phyloP scores from a whole-genome alignment of 78 protist genomes.

The Guillardia theta region DNA sequence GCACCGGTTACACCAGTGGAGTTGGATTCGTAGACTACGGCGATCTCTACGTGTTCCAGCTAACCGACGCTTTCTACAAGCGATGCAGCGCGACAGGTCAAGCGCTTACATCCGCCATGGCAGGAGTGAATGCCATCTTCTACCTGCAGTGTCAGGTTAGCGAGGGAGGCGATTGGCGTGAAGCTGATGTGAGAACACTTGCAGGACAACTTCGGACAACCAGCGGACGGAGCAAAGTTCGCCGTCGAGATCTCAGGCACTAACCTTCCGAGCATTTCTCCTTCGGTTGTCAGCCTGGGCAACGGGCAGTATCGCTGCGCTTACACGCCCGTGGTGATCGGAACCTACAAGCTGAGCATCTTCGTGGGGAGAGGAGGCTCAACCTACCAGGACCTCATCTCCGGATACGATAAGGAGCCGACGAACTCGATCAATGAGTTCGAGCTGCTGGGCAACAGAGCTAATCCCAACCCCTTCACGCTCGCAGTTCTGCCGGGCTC shows the following conservation, averaged over 20 bases:
- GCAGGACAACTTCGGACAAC: background rate
- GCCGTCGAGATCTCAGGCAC: background rate
- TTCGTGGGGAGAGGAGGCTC: background rate
- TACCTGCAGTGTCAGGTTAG: background rate
- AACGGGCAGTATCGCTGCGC: background rate
- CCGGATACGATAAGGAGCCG: background rate
- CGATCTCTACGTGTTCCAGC: background rate
- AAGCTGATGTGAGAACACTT: no score
- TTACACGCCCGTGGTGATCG: background rate
- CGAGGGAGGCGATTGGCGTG: background rate
- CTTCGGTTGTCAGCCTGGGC: background rate
- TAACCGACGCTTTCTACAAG: background rate
- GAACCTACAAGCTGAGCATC: background rate
- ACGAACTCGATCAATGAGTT: background rate
- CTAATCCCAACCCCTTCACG: background rate
- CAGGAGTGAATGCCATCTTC: background rate
- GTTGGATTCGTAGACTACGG: background rate
- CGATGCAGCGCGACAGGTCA: background rate
- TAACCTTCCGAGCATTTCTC: background rate
- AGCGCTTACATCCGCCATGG: background rate
- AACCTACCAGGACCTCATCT: background rate
- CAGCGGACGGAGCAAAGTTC: background rate
- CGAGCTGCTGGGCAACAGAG: background rate
- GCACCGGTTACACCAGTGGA: background rate
- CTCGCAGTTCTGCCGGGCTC: background rate